Base-by-base conservation (phyloP, 768 basidiomycete genomes). In the Naganishia kalamii region DNA sequence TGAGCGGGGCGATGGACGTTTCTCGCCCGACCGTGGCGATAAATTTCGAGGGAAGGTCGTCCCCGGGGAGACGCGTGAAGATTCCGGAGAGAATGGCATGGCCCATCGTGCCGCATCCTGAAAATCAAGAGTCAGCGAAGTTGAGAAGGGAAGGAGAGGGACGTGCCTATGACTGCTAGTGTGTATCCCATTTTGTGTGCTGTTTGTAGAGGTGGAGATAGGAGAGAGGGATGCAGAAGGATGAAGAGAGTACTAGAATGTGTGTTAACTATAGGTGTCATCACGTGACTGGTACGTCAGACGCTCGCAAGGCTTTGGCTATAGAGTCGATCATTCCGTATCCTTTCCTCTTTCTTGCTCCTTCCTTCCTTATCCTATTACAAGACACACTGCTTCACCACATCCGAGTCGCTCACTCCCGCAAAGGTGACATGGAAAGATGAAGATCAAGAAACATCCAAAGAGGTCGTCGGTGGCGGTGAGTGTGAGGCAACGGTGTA, bases 81-180 rank as follows among this genome's bases (percentile, higher is more conserved):
- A 97, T 88, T 48, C 96, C 96, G 25, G 94, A 93, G 52, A 92
- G 84, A 76, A 99, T 84, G 65, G 96, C 92, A 71, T 97, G 80
- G 64, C 96, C 96, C 96, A 99, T 98, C 12, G 94, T 98, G 64
- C 96, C 96, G 78, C 96, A 98, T 82, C 94, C 96, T 77, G 72
- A 62, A 15, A 87, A 72, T 65, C 66, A 50, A 67, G 71, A 62
- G 67, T 21, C 30, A 12, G 62, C 21, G 32, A 10, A 59, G 40
- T 33, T 68, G 65, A 71, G 62, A 65, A 62, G 61, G 59, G 37
- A 70, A 64, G 68, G 35, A 27, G 13, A 47, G 27, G 43, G 40
- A 65, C 66, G 54, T 71, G 82, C 92, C 92, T 81, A 96, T 79
- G 30, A 93, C 85, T 73, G 90, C 92, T 61, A 94, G 85, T 59